Evolutionary conservation across 257 asterid species (phyloP).

Genomic region (Nicotiana tomentosiformis): DNA sequence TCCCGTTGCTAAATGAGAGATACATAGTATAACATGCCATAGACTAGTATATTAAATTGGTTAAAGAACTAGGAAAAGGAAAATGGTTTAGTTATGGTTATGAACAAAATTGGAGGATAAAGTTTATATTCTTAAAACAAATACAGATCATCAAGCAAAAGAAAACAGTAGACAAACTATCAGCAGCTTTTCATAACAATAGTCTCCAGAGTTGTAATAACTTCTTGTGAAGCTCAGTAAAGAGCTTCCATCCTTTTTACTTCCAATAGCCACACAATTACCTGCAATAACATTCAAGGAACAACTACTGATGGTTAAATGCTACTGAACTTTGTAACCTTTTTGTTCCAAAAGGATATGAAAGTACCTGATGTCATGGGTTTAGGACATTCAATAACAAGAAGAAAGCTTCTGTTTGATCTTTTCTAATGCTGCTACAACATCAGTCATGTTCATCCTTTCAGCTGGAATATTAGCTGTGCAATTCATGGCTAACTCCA

Average conservation of each 20-base stretch:
- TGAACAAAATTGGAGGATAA: neutral
- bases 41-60: too few relatives aligned
- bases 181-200: neutral
- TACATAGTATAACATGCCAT: too few relatives aligned
- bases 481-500: too few relatives aligned
- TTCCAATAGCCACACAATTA: neutral
- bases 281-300: too few relatives aligned
- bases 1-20: neutral
- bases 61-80: neutral
- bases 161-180: neutral
- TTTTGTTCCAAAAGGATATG: too few relatives aligned
- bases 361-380: neutral
- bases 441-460: slow-evolving; percentile 8
- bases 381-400: neutral
- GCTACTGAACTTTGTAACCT: too few relatives aligned
- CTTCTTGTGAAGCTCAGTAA: neutral
- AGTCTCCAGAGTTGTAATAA: neutral
- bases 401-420: too few relatives aligned
- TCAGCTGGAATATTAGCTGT: neutral
- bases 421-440: neutral
- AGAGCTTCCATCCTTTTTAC: neutral
- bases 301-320: too few relatives aligned
- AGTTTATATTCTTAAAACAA: neutral
- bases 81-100: neutral
- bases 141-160: neutral